Percentiles rank a stretch among this genome's conserved stretches.
phyloP scores from a whole-genome alignment of 2,329 filamentous ascomycete species.

The Helotiales sp. region DNA sequence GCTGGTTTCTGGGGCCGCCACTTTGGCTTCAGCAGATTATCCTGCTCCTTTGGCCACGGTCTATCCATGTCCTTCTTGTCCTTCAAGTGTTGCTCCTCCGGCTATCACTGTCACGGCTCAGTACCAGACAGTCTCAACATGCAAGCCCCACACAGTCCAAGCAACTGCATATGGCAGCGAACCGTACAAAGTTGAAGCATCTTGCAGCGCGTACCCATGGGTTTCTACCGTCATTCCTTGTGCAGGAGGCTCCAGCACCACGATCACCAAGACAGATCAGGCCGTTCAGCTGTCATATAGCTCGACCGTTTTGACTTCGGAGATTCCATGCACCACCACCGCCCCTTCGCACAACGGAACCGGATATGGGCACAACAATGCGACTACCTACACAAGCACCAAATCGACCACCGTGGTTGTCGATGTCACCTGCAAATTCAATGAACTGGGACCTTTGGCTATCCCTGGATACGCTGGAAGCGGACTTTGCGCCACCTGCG shows the following conservation, averaged over 20 bases:
- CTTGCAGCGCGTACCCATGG: constrained; percentile 16
- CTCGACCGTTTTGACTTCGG: constrained; percentile 14
- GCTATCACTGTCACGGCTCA: constrained; percentile 23
- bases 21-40: neutral
- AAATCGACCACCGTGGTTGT: constrained; percentile 5
- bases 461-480: constrained; percentile 16
- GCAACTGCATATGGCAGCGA: neutral
- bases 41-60: constrained; percentile 21
- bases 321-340: constrained; percentile 10
- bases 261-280: constrained; percentile 25
- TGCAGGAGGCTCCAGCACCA: constrained; percentile 4
- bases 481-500: constrained; percentile 26
- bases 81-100: neutral
- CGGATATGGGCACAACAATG: neutral
- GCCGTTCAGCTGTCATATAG: constrained; percentile 5
- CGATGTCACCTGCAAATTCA: constrained; percentile 11
- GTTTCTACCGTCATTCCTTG: constrained; percentile 26
- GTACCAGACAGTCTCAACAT: constrained; percentile 27
- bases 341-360: constrained; percentile 12
- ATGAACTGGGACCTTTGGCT: constrained; percentile 1
- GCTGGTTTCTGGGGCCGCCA: neutral
- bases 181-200: constrained; percentile 1
- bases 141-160: neutral
- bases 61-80: constrained; percentile 24
- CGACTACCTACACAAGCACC: neutral